Base-by-base conservation (phyloP, 2,329 filamentous ascomycete species). In the Dactylellina sp. region DNA sequence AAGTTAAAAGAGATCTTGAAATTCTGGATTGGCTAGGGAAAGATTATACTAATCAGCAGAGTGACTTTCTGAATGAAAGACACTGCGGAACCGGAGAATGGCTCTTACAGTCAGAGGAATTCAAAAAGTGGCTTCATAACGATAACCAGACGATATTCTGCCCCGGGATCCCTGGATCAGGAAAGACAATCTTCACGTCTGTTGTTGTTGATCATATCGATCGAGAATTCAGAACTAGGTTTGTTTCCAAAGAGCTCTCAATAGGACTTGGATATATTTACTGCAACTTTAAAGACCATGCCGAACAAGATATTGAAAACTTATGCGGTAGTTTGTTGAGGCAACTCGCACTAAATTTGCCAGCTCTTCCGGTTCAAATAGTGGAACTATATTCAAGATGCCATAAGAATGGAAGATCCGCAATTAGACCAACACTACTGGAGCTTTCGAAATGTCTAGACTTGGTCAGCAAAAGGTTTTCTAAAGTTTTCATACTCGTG, bases 121-220 rank as follows among this genome's bases (percentile, higher is more conserved):
- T 46, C 14, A 7, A 24, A 6, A 24, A 28, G 7, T 53, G 60
- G 60, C n/a, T 63, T 22, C 2, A 18, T 1, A 28, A 32, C 12
- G 22, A 53, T 1, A 46, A 46, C 1, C 5, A 39, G 18, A 20
- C 40, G 7, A 16, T 64, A 35, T 64, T 64, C 25, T 64, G 60
- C 24, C 47, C 47, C 2, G 60, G 60, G 11, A 55, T 35, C 4
- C 47, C 60, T 16, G 60, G 60, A 20, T 20, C 49, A 1, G 60
- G 60, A 0, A 64, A 64, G 46, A 64, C 60, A 7, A 14, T 55
- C 4, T 14, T 55, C 16, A 25, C 49, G 24, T 46, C 60, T 5
- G 39, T 55, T 3, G 39, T 55, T 6, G 39, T 64, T 7, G 24
- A 64, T 39, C 47, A 64, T 14, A 16, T 64, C 0, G 80, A 79